Conservation (phyloP, 768 basidiomycete species). For the Suillus plorans region DNA sequence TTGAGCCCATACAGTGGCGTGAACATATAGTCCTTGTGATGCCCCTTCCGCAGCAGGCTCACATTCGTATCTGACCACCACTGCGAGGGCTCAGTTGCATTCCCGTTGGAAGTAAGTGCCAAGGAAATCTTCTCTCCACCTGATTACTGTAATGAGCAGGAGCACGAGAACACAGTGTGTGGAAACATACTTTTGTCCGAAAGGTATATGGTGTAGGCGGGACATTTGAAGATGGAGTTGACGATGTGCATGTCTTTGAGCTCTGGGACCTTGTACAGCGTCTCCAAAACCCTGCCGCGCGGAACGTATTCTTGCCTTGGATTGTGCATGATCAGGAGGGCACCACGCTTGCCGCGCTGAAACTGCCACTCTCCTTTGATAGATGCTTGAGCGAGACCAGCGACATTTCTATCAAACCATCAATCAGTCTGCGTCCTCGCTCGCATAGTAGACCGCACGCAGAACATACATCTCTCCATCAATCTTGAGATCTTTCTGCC, state of each 20-base stretch:
- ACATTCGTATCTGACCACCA: background rate
- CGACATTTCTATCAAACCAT: background rate
- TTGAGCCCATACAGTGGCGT: slow-evolving; percentile 14
- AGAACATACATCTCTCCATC: background rate
- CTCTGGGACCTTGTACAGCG: slow-evolving; percentile 14
- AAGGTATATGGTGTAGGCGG: slow-evolving; percentile 26
- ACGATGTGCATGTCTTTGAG: slow-evolving; percentile 26
- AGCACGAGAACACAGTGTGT: background rate
- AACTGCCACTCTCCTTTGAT: slow-evolving; percentile 31
- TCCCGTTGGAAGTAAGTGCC: slow-evolving; percentile 7
- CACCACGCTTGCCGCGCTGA: slow-evolving; percentile 20
- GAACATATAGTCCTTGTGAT: slow-evolving; percentile 6
- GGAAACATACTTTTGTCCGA: slow-evolving; percentile 15
- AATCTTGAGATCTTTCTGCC: slow-evolving; percentile 12
- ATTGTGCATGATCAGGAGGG: slow-evolving; percentile 26
- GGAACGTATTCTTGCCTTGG: slow-evolving; percentile 24
- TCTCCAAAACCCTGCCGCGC: slow-evolving; percentile 13
- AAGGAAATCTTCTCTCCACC: slow-evolving; percentile 15
- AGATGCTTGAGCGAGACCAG: slow-evolving; percentile 23
- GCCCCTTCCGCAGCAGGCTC: slow-evolving; percentile 7
- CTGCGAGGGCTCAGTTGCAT: background rate
- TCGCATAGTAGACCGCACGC: background rate
- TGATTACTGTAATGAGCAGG: background rate
- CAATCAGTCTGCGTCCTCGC: background rate
- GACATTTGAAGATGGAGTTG: slow-evolving; percentile 24